Evolutionary conservation across 371 early-diverging fungal species (phyloP).

Genomic region (Catenaria anguillulae): DNA sequence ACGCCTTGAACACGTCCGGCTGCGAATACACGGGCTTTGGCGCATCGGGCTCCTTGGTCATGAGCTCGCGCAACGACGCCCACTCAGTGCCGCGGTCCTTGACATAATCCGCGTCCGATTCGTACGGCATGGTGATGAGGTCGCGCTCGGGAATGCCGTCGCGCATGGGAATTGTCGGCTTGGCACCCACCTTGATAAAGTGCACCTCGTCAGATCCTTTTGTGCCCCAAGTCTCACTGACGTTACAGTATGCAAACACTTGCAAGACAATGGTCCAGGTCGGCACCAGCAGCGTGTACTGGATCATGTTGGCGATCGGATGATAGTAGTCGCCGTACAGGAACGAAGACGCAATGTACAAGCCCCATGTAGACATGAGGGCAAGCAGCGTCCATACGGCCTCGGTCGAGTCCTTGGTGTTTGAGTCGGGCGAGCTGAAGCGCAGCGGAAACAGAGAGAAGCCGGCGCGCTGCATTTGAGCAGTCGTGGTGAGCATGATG

Average conservation of each 20-base stretch:
- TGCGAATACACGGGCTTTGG: neutral
- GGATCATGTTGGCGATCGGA: conserved; percentile 44
- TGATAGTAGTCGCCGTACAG: conserved; percentile 47
- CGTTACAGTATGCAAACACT: conserved; percentile 32
- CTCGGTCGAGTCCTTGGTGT: neutral
- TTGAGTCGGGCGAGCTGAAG: too few relatives aligned
- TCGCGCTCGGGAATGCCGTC: neutral
- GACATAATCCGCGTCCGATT: neutral
- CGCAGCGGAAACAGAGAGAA: neutral
- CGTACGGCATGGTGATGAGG: neutral
- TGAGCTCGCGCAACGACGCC: neutral
- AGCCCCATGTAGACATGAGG: conserved; percentile 38
- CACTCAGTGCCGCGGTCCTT: neutral
- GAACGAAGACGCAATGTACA: conserved; percentile 44
- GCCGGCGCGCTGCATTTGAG: neutral
- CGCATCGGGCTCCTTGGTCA: neutral
- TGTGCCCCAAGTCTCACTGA: neutral
- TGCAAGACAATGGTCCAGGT: conserved; percentile 44
- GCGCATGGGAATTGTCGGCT: too few relatives aligned
- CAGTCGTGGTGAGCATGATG: conserved; percentile 14
- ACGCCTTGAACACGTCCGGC: neutral
- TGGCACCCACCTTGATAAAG: neutral
- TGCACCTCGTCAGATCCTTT: neutral
- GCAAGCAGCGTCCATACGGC: conserved; percentile 13
- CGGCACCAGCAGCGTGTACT: conserved; percentile 43